Evolutionary conservation across 805 yeast genomes (phyloP), one percentile per base, ranked within the genome.

Genomic region (Ogataea degrootiae): DNA sequence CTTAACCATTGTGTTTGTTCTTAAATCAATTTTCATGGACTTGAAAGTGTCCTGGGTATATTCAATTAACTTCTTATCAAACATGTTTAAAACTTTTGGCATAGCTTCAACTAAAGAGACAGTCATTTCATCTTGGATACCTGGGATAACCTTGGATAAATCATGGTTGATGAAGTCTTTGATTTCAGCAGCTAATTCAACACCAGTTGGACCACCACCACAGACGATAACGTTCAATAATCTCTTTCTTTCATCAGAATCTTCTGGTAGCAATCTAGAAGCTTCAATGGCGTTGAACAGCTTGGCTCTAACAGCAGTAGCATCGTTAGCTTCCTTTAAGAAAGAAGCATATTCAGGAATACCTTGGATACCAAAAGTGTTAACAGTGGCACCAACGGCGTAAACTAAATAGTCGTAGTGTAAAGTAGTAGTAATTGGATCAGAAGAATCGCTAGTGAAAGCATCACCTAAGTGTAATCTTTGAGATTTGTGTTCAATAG

Each of bases 201-300:
- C 97, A 73, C 98, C 98, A 39, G 98, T 91, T 66, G 98, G 97
- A 55, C 98, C 98, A 70, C 97, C 98, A 62, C 98, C 98, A 57
- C 94, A 95, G 53, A 92, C 96, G 53, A 92, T 92, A 59, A 90
- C 83, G 53, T 84, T 85, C 65, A 91, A 77, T 60, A 92, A 77
- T 67, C 96, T 81, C 70, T 82, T 79, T 70, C 97, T 82, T 66
- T 87, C 96, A 57, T 81, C 87, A 29, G 69, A 67, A 46, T 73
- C 83, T 57, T 77, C 78, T 48, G 94, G 87, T 58, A 90, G 77
- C 55, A 85, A 73, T 58, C 86, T 81, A 39, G 97, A 96, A 53
- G 89, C 85, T 73, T 92, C 97, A 61, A 91, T 83, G 59, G 86
- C 79, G 65, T 87, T 88, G 85, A 90, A 87, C 53, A 91, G 76